Base-by-base conservation (phyloP, 164 flowering plant genomes). In the Litsea cubeba region DNA sequence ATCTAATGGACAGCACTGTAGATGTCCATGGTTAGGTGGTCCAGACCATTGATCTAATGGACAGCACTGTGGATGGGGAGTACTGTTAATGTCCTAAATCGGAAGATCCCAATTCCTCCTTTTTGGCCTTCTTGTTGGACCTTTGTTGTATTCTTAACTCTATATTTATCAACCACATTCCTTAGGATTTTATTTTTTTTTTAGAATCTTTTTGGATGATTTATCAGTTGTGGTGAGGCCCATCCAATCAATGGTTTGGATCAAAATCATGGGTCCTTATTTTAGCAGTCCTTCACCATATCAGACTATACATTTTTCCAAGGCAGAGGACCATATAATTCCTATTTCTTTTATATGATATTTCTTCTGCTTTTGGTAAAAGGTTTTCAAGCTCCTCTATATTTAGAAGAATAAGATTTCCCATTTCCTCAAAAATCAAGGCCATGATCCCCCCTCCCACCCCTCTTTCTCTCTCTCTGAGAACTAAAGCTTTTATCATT, bases 351-450 rank as follows among this genome's bases (percentile, higher is more conserved):
- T 64, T 57, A 18, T 68, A 15, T 67, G 71, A 23, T 46, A 32
- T 62, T 58, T 68, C 62, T 60, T 30, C 50, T 58, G 70, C 22
- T 74, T 70, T 50, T 28, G 12, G 67, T 69, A 68, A 50, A 64
- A 50, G 17, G 25, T 62, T 35, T 68, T 35, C 25, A 7, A 66
- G 25, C 35, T 30, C 12, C 54, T 17, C 28, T 30, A 32, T 65
- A 65, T 17, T 54, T 54, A 54, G 60, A 3, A 15, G 20, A 54
- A 28, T 8, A 26, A 14, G 5, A 65, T 26, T 26, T 65, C 20
- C 30, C 20, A 25, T 14, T 17, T 28, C 32, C 30, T 65, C 46
- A 12, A 28, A 65, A 30, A 26, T 17, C 28, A 30, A 30, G 2
- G 35, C 69, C 18, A 65, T 14, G 49, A 30, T 28, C 32, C 40